phyloP scores from a whole-genome alignment of 108 stramenopile genomes.

The Nannochloropsis oceanica region DNA sequence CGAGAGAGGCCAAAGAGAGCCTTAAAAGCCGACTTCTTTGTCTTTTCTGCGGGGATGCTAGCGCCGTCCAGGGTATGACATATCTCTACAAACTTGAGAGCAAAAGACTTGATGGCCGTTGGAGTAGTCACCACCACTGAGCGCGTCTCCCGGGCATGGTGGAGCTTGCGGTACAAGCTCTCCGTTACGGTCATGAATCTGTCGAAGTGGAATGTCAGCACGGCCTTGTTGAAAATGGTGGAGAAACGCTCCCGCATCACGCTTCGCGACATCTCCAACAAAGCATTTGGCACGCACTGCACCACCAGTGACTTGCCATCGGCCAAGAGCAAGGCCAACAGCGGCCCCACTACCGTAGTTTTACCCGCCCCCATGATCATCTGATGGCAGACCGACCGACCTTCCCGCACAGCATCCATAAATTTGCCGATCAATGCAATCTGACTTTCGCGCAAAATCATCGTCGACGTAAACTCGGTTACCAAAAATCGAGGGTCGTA shows the following conservation, averaged over 20 bases:
- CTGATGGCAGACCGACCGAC: conserved; percentile 84
- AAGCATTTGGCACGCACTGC: conserved; percentile 94
- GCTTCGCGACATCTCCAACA: conserved; percentile 85
- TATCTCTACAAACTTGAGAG: conserved; percentile 94
- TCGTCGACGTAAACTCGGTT: conserved; percentile 86
- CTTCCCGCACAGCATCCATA: conserved; percentile 42
- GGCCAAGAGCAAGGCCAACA: conserved; percentile 89
- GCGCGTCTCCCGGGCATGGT: conserved; percentile 72
- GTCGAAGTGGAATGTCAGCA: conserved; percentile 92
- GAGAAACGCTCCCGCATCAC: conserved; percentile 95
- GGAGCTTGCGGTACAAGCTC: conserved; percentile 78
- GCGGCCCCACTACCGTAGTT: conserved; percentile 96
- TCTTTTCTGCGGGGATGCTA: background rate
- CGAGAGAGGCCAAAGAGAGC: conserved; percentile 8
- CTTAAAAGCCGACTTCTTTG: conserved; percentile 7
- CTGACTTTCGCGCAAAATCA: conserved; percentile 86
- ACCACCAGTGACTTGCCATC: conserved; percentile 69
- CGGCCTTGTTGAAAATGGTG: conserved; percentile 81
- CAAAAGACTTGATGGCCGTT: conserved; percentile 89
- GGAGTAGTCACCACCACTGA: conserved; percentile 91
- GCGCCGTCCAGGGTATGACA: conserved; percentile 69
- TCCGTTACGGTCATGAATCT: conserved; percentile 76
- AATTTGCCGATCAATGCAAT: conserved; percentile 87
- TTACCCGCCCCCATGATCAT: conserved; percentile 99
- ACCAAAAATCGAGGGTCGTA: conserved; percentile 91